Evolutionary conservation across 169 alveolate species (phyloP).

Genomic region (Cryptosporidium ubiquitum): DNA sequence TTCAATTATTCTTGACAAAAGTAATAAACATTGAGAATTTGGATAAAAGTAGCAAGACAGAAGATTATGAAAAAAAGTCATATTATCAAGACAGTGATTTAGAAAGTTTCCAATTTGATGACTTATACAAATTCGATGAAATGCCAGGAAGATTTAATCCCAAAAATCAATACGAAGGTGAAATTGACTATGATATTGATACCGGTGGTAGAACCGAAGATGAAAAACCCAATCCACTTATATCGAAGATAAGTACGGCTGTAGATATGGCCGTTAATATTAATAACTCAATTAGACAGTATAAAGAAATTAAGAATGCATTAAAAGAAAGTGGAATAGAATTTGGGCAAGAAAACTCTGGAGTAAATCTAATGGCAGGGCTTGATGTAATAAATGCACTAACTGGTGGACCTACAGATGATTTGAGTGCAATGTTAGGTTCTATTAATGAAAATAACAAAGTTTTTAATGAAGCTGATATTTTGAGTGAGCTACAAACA

Average conservation of each 20-base stretch:
- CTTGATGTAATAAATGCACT: slow-evolving; percentile 28
- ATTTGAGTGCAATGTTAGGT: slow-evolving; percentile 19
- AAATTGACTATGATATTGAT: slow-evolving; percentile 41
- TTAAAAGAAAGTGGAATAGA: slow-evolving; percentile 35
- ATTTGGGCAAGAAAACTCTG: slow-evolving; percentile 19
- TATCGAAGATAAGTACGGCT: slow-evolving; percentile 13
- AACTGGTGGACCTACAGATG: slow-evolving; percentile 47
- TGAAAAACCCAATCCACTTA: background rate
- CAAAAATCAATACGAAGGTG: slow-evolving; percentile 14
- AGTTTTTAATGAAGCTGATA: slow-evolving; percentile 49
- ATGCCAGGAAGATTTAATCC: slow-evolving; percentile 15
- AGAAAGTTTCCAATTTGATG: slow-evolving; percentile 71
- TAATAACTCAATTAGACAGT: slow-evolving; percentile 26
- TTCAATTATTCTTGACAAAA: background rate
- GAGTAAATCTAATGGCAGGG: slow-evolving; percentile 47
- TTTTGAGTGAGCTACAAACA: slow-evolving; percentile 24
- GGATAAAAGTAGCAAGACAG: background rate
- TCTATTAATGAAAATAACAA: background rate
- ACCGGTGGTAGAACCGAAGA: slow-evolving; percentile 58
- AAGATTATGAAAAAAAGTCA: background rate
- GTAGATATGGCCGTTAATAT: slow-evolving; percentile 29
- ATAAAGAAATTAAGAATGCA: background rate
- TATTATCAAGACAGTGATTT: background rate
- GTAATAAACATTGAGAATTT: slow-evolving; percentile 5
- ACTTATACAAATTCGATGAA: slow-evolving; percentile 46